phyloP scores from a whole-genome alignment of 441 rosid genomes.

The Populus hybrid region DNA sequence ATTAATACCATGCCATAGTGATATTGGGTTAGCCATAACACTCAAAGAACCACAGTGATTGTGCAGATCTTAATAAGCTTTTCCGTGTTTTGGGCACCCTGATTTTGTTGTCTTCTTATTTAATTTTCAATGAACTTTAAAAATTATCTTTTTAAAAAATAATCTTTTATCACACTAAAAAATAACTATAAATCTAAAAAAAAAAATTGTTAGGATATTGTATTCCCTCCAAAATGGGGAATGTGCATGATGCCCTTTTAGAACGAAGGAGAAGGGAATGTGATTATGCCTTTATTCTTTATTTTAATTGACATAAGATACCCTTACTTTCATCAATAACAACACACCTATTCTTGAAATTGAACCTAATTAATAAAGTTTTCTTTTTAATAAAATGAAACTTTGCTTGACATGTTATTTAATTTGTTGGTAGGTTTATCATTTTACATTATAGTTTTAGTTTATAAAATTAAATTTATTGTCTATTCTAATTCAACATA shows the following conservation, averaged over 20 bases:
- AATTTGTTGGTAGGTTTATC: not conserved
- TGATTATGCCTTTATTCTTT: not conserved
- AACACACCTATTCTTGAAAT: not conserved
- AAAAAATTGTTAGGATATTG: not conserved
- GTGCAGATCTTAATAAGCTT: no score
- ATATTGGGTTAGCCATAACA: no score
- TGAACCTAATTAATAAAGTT: not conserved
- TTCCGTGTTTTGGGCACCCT: no score
- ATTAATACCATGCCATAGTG: no score
- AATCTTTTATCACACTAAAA: no score
- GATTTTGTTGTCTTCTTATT: no score
- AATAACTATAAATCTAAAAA: not conserved
- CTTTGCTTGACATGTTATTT: not conserved
- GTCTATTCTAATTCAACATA: not conserved
- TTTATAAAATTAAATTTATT: no score
- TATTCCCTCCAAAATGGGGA: not conserved
- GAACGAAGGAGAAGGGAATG: not conserved
- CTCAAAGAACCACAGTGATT: no score
- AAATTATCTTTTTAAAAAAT: no score
- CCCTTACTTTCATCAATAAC: not conserved
- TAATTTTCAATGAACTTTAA: no score
- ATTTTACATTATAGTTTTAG: not conserved
- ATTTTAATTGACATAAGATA: not conserved
- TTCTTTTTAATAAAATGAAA: no score
- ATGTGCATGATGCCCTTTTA: not conserved